Evolutionary conservation across 2,329 filamentous ascomycete genomes (phyloP).

Genomic region (Trichoderma simmonsii): DNA sequence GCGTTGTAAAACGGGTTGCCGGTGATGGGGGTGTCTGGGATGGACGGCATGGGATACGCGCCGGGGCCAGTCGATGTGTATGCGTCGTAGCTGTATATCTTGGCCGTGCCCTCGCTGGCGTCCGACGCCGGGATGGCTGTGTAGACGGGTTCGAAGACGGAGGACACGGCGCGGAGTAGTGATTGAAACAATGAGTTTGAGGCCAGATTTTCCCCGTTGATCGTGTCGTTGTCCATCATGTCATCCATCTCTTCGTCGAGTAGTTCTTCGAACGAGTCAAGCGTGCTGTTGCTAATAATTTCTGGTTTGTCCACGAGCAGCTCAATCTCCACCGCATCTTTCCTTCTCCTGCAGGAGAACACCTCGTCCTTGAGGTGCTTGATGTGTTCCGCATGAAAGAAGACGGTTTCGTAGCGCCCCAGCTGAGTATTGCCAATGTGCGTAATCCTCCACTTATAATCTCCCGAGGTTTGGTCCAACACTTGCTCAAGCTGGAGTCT

Average conservation of each 20-base stretch:
- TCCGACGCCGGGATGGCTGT: conserved; percentile 32
- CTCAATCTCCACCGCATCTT: conserved; percentile 69
- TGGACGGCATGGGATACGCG: conserved; percentile 67
- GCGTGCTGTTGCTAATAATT: neutral
- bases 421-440: conserved; percentile 77
- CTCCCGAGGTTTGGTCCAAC: conserved; percentile 42
- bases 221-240: conserved; percentile 1
- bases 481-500: conserved; percentile 68
- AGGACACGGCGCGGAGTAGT: conserved; percentile 45
- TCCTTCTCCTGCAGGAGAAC: conserved; percentile 74
- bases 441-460: conserved; percentile 65
- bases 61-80: conserved; percentile 54
- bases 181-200: conserved; percentile 45
- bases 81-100: conserved; percentile 51
- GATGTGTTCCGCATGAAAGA: conserved; percentile 72
- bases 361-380: conserved; percentile 77
- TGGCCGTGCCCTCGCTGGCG: conserved; percentile 26
- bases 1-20: conserved; percentile 42
- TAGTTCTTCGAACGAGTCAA: conserved; percentile 6
- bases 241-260: neutral
- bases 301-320: conserved; percentile 43
- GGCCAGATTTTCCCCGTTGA: conserved; percentile 20
- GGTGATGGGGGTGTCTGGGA: conserved; percentile 52
- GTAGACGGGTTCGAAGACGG: conserved; percentile 40
- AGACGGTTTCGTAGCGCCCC: conserved; percentile 83